Evolutionary conservation across 1,284 basidiomycete genomes (phyloP), one percentile per base, ranked within the genome.

Genomic region (Heliocybe sulcata): DNA sequence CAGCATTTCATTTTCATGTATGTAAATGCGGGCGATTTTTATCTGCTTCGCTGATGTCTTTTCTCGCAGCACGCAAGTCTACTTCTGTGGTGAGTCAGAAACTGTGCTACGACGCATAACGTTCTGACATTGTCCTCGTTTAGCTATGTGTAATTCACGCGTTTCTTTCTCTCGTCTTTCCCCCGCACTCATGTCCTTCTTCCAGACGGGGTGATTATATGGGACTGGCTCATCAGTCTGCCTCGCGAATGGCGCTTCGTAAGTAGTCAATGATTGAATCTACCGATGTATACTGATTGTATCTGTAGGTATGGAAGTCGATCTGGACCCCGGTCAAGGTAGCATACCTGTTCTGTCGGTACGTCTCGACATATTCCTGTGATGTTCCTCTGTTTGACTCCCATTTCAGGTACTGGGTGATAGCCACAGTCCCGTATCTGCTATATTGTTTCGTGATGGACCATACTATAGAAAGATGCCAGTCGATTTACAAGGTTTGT

Each of bases 311-410:
- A 55, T 90, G 87, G 87, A 87, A 79, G 70, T 87, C 85, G 14
- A 78, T 75, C 59, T 90, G 88, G 88, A 88, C 86, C 42, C 85
- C 87, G 45, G 87, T 88, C 64, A 90, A 90, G 69, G 67, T 81
- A 55, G 81, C 87, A 45, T 90, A 90, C 69, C 75, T 90, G 58
- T 87, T 90, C 72, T 90, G 88, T 72, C 78, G 87, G 87, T 82
- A 65, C 67, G 77, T 70, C 16, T 49, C 23, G 54, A 38, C 54
- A 12, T 25, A 56, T 63, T 61, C 55, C 33, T 52, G 10, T 55
- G 31, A 33, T 52, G 22, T 27, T 35, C 22, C 33, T 45, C 29
- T 38, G 35, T 2, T 52, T 49, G 56, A 52, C 51, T 38, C 49
- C 53, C 55, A 31, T 55, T 56, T 55, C 23, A 60, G 87, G 3